Evolutionary conservation across 2,329 filamentous ascomycete genomes (phyloP).

Genomic region (Trematosphaeria pertusa): DNA sequence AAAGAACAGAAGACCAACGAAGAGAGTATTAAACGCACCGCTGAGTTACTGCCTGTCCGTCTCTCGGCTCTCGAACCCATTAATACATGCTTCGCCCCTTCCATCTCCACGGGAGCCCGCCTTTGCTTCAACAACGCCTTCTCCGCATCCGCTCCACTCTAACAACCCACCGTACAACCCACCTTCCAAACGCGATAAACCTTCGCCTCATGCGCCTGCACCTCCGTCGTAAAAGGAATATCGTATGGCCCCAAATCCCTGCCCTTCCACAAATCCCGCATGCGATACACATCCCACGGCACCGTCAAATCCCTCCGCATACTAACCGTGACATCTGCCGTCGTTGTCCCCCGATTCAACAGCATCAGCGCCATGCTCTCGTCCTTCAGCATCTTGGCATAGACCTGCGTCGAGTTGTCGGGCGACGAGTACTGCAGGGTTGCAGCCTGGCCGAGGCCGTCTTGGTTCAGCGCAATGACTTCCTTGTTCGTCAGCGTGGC

Average conservation of each 20-base stretch:
- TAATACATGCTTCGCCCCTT: no score
- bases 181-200: slow-evolving; percentile 26
- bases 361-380: slow-evolving; percentile 24
- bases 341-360: slow-evolving; percentile 23
- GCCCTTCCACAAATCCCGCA: slow-evolving; percentile 30
- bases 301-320: slow-evolving; percentile 30
- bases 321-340: slow-evolving; percentile 24
- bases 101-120: no score
- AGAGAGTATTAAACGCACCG: no score
- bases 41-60: no score
- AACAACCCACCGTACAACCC: slow-evolving; percentile 26
- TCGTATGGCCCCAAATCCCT: slow-evolving; percentile 30
- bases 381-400: slow-evolving; percentile 21
- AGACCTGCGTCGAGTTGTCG: slow-evolving; percentile 25
- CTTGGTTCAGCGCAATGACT: slow-evolving; percentile 53
- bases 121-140: no score
- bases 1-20: no score
- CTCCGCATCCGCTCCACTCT: no score
- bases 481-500: slow-evolving; percentile 52
- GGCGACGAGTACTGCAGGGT: slow-evolving; percentile 17
- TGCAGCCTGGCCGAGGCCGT: slow-evolving; percentile 25
- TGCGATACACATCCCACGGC: slow-evolving; percentile 26
- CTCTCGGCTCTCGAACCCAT: no score
- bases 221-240: slow-evolving; percentile 30
- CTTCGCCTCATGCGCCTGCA: slow-evolving; percentile 27